phyloP scores from a whole-genome alignment of 345 rosid genomes.

The Citrus reticulata region DNA sequence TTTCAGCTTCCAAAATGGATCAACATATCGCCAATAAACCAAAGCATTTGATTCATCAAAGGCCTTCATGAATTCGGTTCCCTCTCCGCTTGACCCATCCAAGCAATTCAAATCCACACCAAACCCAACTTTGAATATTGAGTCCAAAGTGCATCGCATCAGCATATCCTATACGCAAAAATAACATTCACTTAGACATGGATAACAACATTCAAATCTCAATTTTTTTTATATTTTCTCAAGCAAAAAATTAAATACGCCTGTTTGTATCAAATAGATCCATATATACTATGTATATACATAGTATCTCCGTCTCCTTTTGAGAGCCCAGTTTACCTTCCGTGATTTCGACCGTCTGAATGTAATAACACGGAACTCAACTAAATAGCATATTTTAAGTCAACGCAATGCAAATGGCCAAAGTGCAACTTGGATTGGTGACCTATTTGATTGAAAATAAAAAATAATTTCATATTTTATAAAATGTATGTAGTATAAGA shows the following conservation, averaged over 20 bases:
- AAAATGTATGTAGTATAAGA: no score
- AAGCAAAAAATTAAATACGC: no score
- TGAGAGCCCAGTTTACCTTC: no score
- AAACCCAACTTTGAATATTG: constrained; percentile 78
- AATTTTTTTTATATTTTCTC: not conserved
- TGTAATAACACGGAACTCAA: no score
- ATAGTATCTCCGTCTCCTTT: no score
- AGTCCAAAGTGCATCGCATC: constrained; percentile 67
- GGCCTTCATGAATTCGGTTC: constrained; percentile 51
- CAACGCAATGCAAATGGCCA: no score
- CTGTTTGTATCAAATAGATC: not conserved
- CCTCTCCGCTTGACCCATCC: constrained; percentile 50
- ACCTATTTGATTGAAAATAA: no score
- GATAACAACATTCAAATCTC: not conserved
- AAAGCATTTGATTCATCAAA: constrained; percentile 64
- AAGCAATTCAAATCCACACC: constrained; percentile 65
- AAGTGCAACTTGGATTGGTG: no score
- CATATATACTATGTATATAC: no score
- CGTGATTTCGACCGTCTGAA: no score
- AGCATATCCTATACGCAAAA: constrained; percentile 39
- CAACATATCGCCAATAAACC: constrained; percentile 44
- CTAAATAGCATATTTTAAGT: no score
- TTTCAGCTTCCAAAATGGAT: constrained; percentile 72
- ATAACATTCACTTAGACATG: not conserved
- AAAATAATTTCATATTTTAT: no score